These are phyloP conservation scores for Golubevia pallescens DNA, from an alignment of 1,284 basidiomycete genomes.

Conservation along the genomic window DNA sequence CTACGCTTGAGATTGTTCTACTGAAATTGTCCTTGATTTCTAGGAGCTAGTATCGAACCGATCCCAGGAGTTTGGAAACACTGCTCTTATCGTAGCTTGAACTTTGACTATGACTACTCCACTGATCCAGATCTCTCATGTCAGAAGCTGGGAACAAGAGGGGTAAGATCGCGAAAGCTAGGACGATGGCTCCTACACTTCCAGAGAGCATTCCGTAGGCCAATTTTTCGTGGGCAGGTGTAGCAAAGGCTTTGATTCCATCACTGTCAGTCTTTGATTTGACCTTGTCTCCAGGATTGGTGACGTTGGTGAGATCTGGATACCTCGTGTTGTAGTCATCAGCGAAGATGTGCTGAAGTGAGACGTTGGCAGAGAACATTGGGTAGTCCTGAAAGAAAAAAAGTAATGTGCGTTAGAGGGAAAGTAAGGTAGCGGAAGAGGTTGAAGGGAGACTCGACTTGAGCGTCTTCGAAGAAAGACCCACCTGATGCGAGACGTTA, in stretches of 20 bases:
- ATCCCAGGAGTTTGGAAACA: too few species aligned
- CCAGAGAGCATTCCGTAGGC: slow-evolving; percentile 44
- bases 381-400: slow-evolving; percentile 5
- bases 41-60: too few species aligned
- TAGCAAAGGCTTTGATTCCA: slow-evolving; percentile 33
- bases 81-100: too few species aligned
- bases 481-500: slow-evolving; percentile 38
- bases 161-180: slow-evolving; percentile 41
- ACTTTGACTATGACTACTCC: too few species aligned
- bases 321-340: slow-evolving; percentile 23
- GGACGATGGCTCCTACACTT: slow-evolving; percentile 23
- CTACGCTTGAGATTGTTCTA: too few species aligned
- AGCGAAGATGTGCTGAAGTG: slow-evolving; percentile 27
- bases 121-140: too few species aligned
- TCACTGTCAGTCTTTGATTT: not conserved
- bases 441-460: too few species aligned
- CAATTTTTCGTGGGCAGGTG: slow-evolving; percentile 43
- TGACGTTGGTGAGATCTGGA: slow-evolving; percentile 25
- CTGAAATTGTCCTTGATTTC: too few species aligned
- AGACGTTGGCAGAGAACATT: slow-evolving; percentile 33
- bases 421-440: too few species aligned
- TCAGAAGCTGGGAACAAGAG: slow-evolving; percentile 41
- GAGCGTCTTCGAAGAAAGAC: too few species aligned
- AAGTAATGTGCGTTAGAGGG: too few species aligned
- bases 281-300: slow-evolving; percentile 35